A percentile compares a stretch with the other conserved stretches of the same genome.
These are phyloP conservation scores for Lactarius indigo DNA, from an alignment of 768 basidiomycete species.

Conservation along the genomic window DNA sequence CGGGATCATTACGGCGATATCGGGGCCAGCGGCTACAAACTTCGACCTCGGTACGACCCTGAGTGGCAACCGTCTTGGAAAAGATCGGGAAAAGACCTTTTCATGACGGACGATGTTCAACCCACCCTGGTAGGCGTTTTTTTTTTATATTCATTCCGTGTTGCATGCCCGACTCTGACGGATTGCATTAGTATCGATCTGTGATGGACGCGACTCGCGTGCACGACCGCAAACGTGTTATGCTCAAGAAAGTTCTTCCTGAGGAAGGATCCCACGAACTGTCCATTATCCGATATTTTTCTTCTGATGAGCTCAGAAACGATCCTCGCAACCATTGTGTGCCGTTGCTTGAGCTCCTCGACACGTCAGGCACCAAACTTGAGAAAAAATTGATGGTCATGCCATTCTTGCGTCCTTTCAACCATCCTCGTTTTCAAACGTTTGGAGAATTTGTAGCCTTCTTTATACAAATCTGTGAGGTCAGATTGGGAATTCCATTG, in stretches of 20 bases:
- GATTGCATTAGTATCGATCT: slow-evolving; percentile 5
- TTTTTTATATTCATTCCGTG: background rate
- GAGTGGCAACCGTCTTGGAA: slow-evolving; percentile 12
- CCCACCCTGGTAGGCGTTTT: slow-evolving; percentile 2
- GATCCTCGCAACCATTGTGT: slow-evolving; percentile 25
- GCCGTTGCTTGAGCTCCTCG: slow-evolving; percentile 16
- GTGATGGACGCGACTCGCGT: slow-evolving; percentile 24
- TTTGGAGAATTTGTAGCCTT: slow-evolving; percentile 26
- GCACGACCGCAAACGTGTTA: slow-evolving; percentile 20
- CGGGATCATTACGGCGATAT: slow-evolving; percentile 8
- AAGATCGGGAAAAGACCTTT: slow-evolving; percentile 1
- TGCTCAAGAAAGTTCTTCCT: slow-evolving; percentile 25
- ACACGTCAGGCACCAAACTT: background rate
- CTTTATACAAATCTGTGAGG: slow-evolving; percentile 20
- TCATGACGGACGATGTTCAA: slow-evolving; percentile 10
- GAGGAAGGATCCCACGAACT: slow-evolving; percentile 19
- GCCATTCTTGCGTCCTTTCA: slow-evolving; percentile 23
- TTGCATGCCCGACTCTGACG: background rate
- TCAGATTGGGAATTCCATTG: background rate
- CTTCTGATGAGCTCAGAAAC: slow-evolving; percentile 9
- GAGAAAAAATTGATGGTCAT: slow-evolving; percentile 22
- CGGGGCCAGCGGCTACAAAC: slow-evolving; percentile 9
- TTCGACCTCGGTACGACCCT: slow-evolving; percentile 11
- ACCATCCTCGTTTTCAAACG: slow-evolving; percentile 24
- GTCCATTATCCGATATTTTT: background rate